Conservation (phyloP, 306 rosid species). For the Astragalus glycyphyllos region DNA sequence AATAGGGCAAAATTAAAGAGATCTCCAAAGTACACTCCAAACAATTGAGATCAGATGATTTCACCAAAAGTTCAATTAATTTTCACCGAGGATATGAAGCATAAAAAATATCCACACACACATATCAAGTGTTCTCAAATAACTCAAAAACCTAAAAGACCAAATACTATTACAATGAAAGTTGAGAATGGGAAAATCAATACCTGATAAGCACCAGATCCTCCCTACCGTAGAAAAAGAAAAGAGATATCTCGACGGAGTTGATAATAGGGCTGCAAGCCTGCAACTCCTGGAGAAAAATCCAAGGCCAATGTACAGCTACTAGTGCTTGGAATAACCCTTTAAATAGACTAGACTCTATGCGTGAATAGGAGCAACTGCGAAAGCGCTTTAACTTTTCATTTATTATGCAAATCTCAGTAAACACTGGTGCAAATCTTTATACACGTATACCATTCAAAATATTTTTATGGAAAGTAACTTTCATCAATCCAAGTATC, state of each 20-base stretch:
- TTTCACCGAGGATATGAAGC: not conserved
- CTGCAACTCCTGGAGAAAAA: slow-evolving; percentile 21
- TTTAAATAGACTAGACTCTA: slow-evolving; percentile 30
- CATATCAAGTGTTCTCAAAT: slow-evolving; percentile 18
- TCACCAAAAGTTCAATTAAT: slow-evolving; percentile 12
- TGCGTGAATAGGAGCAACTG: not conserved
- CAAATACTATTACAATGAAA: slow-evolving; percentile 1
- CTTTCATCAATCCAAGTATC: slow-evolving; percentile 27
- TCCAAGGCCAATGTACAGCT: slow-evolving; percentile 13
- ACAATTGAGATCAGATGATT: slow-evolving; percentile 14
- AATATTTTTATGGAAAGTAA: slow-evolving; percentile 19
- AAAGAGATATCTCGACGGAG: slow-evolving; percentile 41
- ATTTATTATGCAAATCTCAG: slow-evolving; percentile 19
- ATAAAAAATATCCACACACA: not conserved
- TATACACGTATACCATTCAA: slow-evolving; percentile 6
- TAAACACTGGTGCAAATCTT: slow-evolving; percentile 3
- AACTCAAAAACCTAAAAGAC: slow-evolving; percentile 26
- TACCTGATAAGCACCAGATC: slow-evolving; percentile 42
- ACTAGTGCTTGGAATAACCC: slow-evolving; percentile 35
- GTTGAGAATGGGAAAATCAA: slow-evolving; percentile 4
- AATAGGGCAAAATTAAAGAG: not conserved
- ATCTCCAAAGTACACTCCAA: slow-evolving; percentile 20
- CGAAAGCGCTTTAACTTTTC: slow-evolving; percentile 31
- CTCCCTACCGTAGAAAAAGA: slow-evolving; percentile 21
- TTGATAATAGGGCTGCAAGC: not conserved